Base-by-base conservation (phyloP, 148 eudicot genomes). In the Diospyros kaki region DNA sequence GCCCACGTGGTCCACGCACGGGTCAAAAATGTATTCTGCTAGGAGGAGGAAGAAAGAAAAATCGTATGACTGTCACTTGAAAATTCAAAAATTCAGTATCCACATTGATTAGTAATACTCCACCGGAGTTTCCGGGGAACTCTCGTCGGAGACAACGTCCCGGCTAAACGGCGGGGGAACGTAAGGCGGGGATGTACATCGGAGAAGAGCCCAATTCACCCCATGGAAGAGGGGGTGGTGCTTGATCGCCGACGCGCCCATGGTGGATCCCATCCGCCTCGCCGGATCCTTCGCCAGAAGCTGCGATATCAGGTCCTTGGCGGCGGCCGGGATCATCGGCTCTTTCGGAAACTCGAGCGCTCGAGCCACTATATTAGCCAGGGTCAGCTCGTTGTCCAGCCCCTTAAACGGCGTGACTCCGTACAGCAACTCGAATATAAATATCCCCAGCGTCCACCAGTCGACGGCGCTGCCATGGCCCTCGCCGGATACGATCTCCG, bases 401-500 rank as follows among this genome's bases (percentile, higher is more conserved):
- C 98, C 98, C 61, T 81, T 88, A 77, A 94, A 94, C 10, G 98
- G 98, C 2, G 98, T 94, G 51, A 91, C 90, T 0, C 98, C 98
- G 60, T 89, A 89, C 73, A 90, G 87, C 42, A 94, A 56, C 83
- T 94, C 98, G 62, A 75, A 94, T 0, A 94, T 90, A 52, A 94
- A 94, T 5, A 94, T 74, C 45, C 98, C 98, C 10, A 94, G 69
- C 1, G 98, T 94, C 98, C 98, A 94, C 98, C 98, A 94, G 79
- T 94, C 98, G 53, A 94, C 98, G 9, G 97, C 94, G 41, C 96
- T 92, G 4, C 98, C 98, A n/a, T 94, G 98, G 2, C 98, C 98
- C 73, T 94, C 98, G 0, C 96, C 97, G 0, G 97, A 94, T 43
- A 94, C 94, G 1, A 94, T 94, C 87, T 94, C 98, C 2, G 98